Base-by-base conservation (phyloP, 257 asterid species). In the Prunella vulgaris region DNA sequence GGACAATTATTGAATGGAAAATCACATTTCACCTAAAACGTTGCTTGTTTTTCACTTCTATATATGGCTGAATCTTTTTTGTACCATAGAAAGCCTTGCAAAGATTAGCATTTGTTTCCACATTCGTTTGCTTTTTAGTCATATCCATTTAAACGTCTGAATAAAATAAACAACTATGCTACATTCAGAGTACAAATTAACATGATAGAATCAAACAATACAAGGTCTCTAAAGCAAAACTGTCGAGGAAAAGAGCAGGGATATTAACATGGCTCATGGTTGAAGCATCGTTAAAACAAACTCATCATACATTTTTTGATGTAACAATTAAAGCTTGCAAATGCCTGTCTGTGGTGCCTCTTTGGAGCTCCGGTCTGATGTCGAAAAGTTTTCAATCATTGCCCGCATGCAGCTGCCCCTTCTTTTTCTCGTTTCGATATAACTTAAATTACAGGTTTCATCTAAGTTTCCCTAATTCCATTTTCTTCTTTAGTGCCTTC, bases 401-500 rank as follows among this genome's bases (percentile, higher is more conserved):
- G 72, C 54, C 60, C 30, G 4, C n/a, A n/a, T n/a, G n/a, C 60
- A 54, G 63, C 66, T 67, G 14, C 52, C 52, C 13, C 33, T 25
- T 51, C 30, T 60, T 40, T 53, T 60, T 32, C 71, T 58, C 72
- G 65, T 62, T 60, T 66, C 37, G 38, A 60, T 24, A 59, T 60
- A 38, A 68, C 62, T 60, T 64, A 44, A 6, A 20, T 18, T 14
- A 15, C 10, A n/a, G 38, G 33, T 22, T 22, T 77, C 74, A 84
- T 64, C 95, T 74, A 76, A 85, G 87, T 78, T 90, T 93, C 42
- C 99, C 99, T 0, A 91, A 71, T 65, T 90, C 88, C 40, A 80
- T 68, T 77, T 94, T 94, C 93, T 81, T 93, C 82, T 80, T 85
- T n/a, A 94, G 65, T 20, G 95, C 97, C 86, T 79, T 91, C 64